Percentiles rank a stretch among this genome's conserved stretches.
phyloP scores from a whole-genome alignment of 768 basidiomycete species.

The Leccinum longicurvipes region DNA sequence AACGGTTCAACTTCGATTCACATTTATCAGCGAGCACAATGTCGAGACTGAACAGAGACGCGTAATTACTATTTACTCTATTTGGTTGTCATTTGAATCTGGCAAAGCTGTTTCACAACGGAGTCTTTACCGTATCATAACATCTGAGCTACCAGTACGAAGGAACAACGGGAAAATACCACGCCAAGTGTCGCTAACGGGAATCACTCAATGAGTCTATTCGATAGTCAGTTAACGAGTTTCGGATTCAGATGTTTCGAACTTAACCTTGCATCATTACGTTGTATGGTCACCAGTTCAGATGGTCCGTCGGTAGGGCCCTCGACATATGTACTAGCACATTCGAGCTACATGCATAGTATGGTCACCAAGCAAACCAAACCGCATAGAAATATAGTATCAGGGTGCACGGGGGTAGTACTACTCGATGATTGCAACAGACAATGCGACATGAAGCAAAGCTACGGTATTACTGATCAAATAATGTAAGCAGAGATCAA shows the following conservation, averaged over 20 bases:
- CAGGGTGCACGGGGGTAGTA: slow-evolving; percentile 10
- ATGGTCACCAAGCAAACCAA: not conserved
- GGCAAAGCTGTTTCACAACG: not conserved
- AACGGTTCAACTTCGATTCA: not conserved
- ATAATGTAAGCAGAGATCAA: slow-evolving; percentile 22
- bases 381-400: slow-evolving; percentile 5
- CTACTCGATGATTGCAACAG: slow-evolving; percentile 21
- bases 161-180: too few species aligned
- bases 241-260: not conserved
- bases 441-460: slow-evolving; percentile 29
- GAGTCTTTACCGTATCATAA: too few species aligned
- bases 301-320: not conserved
- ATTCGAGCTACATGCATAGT: not conserved
- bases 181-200: too few species aligned
- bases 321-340: not conserved
- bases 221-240: not conserved
- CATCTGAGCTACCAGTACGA: not conserved
- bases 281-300: not conserved
- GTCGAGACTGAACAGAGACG: not conserved
- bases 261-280: not conserved
- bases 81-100: not conserved
- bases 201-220: too few species aligned
- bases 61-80: not conserved
- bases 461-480: slow-evolving; percentile 31
- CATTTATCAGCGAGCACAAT: not conserved